A percentile compares a stretch with the other conserved stretches of the same genome.
These are phyloP conservation scores for Kurtzmaniella fragi DNA, from an alignment of 805 yeast genomes.

Conservation along the genomic window DNA sequence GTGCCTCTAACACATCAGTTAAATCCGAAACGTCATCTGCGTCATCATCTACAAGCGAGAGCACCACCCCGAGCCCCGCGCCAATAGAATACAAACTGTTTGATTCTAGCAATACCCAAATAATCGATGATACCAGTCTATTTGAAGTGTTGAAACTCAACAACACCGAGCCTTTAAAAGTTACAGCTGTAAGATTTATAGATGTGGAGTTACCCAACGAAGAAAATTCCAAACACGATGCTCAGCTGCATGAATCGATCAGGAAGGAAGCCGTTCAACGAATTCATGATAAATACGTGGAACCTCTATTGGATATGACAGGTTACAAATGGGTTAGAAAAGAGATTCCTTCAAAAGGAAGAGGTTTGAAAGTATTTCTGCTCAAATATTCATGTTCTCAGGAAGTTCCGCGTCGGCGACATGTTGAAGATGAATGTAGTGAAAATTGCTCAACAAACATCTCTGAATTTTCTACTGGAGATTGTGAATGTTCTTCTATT, in stretches of 20 bases:
- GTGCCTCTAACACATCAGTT: too few species aligned
- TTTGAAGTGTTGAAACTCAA: conserved; percentile 5
- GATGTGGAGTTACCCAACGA: conserved; percentile 4
- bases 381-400: conserved; percentile 14
- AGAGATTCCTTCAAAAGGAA: conserved; percentile 13
- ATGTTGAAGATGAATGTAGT: background rate
- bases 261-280: conserved; percentile 7
- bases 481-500: too few species aligned
- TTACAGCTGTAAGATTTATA: conserved; percentile 3
- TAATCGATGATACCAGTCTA: conserved; percentile 1
- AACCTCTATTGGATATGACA: conserved; percentile 10
- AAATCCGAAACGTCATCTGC: too few species aligned
- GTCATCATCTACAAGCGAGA: too few species aligned
- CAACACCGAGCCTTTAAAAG: background rate
- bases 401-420: conserved; percentile 3
- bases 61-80: too few species aligned
- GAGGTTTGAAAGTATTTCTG: conserved; percentile 13
- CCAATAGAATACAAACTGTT: too few species aligned
- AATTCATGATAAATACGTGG: conserved; percentile 11
- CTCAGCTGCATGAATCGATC: background rate
- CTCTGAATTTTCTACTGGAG: background rate
- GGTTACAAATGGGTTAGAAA: conserved; percentile 15
- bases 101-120: conserved; percentile 1
- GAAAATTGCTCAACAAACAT: background rate
- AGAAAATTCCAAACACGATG: background rate